Percentiles rank a stretch among this genome's conserved stretches.
Conservation (phyloP, 768 basidiomycete genomes). For the Phanerodontia chrysosporium region DNA sequence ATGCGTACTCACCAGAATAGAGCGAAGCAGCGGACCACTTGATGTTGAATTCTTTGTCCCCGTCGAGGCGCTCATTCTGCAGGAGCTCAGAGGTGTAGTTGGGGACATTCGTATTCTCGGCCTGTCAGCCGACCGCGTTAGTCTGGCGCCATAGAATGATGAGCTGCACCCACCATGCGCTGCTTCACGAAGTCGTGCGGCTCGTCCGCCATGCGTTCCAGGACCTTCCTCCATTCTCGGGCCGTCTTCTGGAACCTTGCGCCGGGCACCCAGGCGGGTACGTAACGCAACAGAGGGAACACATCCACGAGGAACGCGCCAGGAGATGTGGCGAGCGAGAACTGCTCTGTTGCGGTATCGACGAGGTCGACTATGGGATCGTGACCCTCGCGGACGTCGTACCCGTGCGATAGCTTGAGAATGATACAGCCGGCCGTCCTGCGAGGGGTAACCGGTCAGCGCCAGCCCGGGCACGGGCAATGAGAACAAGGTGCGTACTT, state of each 20-base stretch:
- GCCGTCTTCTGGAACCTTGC: conserved; percentile 30
- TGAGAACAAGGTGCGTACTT: conserved; percentile 21
- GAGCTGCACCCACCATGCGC: conserved; percentile 26
- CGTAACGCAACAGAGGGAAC: conserved; percentile 29
- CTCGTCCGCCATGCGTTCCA: conserved; percentile 24
- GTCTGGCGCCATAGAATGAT: not conserved
- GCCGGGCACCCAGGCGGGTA: conserved; percentile 39
- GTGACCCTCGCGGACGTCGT: conserved; percentile 23
- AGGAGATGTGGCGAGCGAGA: conserved; percentile 21
- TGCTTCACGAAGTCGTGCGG: conserved; percentile 30
- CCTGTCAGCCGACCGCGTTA: conserved; percentile 30
- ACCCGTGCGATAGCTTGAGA: conserved; percentile 26
- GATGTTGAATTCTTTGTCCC: conserved; percentile 56
- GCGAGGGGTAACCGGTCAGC: not conserved
- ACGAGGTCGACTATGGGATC: conserved; percentile 35
- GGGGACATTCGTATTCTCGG: conserved; percentile 48
- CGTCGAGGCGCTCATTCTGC: conserved; percentile 43
- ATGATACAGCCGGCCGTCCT: conserved; percentile 22
- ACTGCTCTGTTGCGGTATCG: conserved; percentile 26
- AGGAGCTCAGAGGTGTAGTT: conserved; percentile 60
- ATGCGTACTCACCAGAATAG: conserved; percentile 16
- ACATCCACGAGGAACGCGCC: conserved; percentile 29
- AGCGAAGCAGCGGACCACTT: conserved; percentile 51
- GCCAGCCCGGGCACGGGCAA: not conserved
- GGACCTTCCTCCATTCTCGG: conserved; percentile 11